phyloP scores from a whole-genome alignment of 176 grass and related monocot species.

The Oryza australiensis region DNA sequence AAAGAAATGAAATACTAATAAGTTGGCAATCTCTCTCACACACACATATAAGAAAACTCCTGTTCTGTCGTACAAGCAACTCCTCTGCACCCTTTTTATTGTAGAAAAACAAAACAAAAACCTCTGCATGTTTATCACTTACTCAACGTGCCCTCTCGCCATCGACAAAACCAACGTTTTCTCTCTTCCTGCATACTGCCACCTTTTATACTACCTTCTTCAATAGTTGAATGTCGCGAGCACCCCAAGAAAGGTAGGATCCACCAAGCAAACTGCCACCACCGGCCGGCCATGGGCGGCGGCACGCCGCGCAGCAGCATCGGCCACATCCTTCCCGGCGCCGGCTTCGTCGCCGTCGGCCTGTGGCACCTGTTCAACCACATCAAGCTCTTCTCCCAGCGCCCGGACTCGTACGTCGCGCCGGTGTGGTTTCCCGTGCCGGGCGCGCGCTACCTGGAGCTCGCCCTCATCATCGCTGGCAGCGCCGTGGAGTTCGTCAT shows the following conservation, averaged over 20 bases:
- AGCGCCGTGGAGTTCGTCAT: constrained; percentile 50
- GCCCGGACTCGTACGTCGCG: constrained; percentile 52
- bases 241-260: constrained; percentile 21
- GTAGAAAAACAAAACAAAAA: constrained; percentile 28
- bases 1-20: not conserved
- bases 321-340: constrained; percentile 68
- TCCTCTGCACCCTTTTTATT: not conserved
- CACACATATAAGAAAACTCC: not conserved
- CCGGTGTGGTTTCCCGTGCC: constrained; percentile 59
- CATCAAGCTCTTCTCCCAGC: constrained; percentile 49
- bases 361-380: constrained; percentile 79
- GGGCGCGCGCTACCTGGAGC: constrained; percentile 57
- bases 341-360: constrained; percentile 56
- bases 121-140: constrained; percentile 16
- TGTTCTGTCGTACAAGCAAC: constrained; percentile 49
- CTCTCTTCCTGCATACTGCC: not conserved
- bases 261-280: not conserved
- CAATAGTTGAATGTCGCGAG: not conserved
- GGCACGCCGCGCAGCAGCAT: constrained; percentile 55
- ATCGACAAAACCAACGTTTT: constrained; percentile 10
- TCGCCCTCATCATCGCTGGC: constrained; percentile 46
- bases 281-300: constrained; percentile 15
- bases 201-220: constrained; percentile 31
- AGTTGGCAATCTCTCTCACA: not conserved
- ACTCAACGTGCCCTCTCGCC: constrained; percentile 19